Evolutionary conservation across 805 yeast species (phyloP).

Genomic region (Candida railenensis): DNA sequence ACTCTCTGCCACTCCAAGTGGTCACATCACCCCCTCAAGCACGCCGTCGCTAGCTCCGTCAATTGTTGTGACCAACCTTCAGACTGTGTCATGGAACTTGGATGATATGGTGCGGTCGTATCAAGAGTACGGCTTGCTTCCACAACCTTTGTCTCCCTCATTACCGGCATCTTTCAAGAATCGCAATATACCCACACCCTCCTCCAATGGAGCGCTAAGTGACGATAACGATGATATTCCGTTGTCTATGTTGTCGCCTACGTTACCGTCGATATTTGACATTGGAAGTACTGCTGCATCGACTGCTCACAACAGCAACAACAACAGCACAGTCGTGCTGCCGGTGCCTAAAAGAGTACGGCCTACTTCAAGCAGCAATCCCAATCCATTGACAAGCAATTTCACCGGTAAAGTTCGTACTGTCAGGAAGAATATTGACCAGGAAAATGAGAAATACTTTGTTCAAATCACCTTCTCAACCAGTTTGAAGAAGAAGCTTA

Average conservation of each 20-base stretch:
- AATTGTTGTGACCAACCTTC: background rate
- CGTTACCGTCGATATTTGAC: conserved; percentile 29
- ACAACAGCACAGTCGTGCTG: background rate
- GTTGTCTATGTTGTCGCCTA: conserved; percentile 31
- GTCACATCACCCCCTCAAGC: background rate
- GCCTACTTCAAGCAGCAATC: background rate
- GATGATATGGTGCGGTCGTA: conserved; percentile 38
- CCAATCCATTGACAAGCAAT: background rate
- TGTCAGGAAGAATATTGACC: background rate
- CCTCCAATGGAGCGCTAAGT: background rate
- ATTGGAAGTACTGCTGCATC: background rate
- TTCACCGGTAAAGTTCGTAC: background rate
- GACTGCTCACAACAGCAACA: too few relatives aligned
- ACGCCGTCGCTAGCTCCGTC: background rate
- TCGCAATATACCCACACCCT: background rate
- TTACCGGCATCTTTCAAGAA: conserved; percentile 21
- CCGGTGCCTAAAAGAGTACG: background rate
- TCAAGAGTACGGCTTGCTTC: conserved; percentile 30
- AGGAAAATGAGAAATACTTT: background rate
- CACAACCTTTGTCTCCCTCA: conserved; percentile 40
- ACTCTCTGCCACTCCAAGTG: background rate
- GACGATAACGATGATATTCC: conserved; percentile 27
- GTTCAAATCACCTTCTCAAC: background rate
- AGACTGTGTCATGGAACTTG: conserved; percentile 30
- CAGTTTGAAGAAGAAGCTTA: background rate